phyloP scores from a whole-genome alignment of 2,329 filamentous ascomycete species.

The Alternaria triticimaculans region DNA sequence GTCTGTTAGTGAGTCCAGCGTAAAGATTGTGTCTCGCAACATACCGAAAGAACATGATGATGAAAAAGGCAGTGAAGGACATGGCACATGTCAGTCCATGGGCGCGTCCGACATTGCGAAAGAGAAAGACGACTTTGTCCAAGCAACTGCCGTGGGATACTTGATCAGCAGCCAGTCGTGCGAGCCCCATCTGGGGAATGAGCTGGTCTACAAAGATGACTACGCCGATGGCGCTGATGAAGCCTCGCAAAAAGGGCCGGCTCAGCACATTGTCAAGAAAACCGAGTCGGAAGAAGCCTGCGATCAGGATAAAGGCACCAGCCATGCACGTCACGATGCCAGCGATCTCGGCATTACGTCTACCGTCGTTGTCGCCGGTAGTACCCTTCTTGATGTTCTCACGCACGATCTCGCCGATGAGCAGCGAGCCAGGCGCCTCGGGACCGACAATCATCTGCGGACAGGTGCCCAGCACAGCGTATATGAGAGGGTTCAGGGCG shows the following conservation, averaged over 20 bases:
- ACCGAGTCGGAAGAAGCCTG: conserved; percentile 82
- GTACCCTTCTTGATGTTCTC: conserved; percentile 73
- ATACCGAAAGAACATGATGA: conserved; percentile 90
- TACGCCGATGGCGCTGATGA: conserved; percentile 96
- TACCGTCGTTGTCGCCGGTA: conserved; percentile 69
- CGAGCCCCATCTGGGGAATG: conserved; percentile 86
- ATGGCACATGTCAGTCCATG: conserved; percentile 80
- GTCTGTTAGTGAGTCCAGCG: conserved; percentile 15
- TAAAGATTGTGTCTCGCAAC: conserved; percentile 24
- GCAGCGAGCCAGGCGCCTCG: conserved; percentile 88
- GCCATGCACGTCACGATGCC: conserved; percentile 89
- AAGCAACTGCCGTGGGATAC: conserved; percentile 84
- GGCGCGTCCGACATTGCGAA: conserved; percentile 67
- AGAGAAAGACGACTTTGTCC: conserved; percentile 82
- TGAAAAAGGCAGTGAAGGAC: conserved; percentile 77
- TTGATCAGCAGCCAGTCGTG: conserved; percentile 68
- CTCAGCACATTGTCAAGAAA: conserved; percentile 96
- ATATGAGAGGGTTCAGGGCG: conserved; percentile 89
- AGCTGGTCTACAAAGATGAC: conserved; percentile 96
- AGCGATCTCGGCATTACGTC: conserved; percentile 80
- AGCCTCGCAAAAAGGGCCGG: conserved; percentile 88
- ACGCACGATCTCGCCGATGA: conserved; percentile 87
- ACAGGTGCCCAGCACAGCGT: conserved; percentile 88
- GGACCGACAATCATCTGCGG: conserved; percentile 94
- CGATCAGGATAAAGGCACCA: conserved; percentile 85